Percentiles rank a stretch among this genome's conserved stretches.
phyloP scores from a whole-genome alignment of 1,284 basidiomycete genomes.

The Ganoderma lucidum region DNA sequence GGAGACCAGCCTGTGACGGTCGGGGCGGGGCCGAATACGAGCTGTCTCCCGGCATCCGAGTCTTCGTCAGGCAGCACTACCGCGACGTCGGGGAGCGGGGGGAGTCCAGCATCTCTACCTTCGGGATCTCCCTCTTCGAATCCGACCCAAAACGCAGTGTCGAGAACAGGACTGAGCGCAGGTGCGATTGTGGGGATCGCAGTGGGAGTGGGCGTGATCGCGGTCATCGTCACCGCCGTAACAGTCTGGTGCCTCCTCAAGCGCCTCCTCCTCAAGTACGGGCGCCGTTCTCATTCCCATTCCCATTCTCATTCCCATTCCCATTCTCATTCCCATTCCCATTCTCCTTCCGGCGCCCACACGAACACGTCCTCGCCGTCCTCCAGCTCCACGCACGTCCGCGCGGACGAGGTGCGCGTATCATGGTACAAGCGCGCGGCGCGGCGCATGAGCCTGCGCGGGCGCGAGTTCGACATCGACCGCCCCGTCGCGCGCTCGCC shows the following conservation, averaged over 20 bases:
- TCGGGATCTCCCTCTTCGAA: slow-evolving; percentile 1
- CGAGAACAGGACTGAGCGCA: slow-evolving; percentile 1
- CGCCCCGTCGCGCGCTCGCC: not conserved
- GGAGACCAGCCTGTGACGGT: not conserved
- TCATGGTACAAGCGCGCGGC: slow-evolving; percentile 7
- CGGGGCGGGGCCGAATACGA: slow-evolving; percentile 4
- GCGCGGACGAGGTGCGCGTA: not conserved
- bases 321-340: too few relatives aligned
- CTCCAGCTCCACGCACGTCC: not conserved
- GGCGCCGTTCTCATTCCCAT: not conserved
- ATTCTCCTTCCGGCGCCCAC: too few relatives aligned
- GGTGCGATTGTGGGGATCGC: slow-evolving; percentile 9
- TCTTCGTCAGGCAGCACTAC: not conserved
- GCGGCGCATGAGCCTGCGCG: slow-evolving; percentile 1
- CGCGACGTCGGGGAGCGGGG: not conserved
- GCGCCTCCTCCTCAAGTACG: not conserved
- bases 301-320: too few relatives aligned
- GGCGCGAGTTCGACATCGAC: slow-evolving; percentile 7
- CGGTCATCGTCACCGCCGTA: not conserved
- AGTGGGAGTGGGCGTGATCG: not conserved
- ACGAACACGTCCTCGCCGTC: not conserved
- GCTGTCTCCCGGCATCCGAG: slow-evolving; percentile 5
- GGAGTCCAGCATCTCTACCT: not conserved
- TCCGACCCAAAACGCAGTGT: not conserved
- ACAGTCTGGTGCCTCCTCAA: slow-evolving; percentile 9